These are phyloP conservation scores for Basidioascus undulatus DNA, from an alignment of 768 basidiomycete genomes.

Conservation along the genomic window DNA sequence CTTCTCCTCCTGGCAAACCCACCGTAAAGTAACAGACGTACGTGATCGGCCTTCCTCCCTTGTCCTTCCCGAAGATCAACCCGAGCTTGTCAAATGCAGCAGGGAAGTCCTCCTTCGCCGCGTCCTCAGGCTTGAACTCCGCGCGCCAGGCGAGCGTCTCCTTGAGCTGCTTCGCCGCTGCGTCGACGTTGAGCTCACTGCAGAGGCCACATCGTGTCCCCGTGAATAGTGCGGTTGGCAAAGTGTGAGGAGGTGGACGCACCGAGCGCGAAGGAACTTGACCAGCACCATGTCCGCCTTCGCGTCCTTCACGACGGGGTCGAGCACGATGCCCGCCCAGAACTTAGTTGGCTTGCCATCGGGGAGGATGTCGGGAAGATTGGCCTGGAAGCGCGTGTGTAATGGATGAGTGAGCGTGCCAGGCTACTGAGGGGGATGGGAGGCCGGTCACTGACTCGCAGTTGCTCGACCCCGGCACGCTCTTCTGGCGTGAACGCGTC, in stretches of 20 bases:
- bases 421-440: background rate
- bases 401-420: conserved; percentile 6
- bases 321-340: conserved; percentile 50
- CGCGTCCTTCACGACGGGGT: conserved; percentile 33
- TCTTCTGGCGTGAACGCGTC: conserved; percentile 44
- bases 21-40: conserved; percentile 20
- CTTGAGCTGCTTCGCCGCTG: conserved; percentile 41
- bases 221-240: background rate
- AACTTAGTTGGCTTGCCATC: conserved; percentile 29
- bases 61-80: conserved; percentile 42
- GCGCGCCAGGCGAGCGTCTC: conserved; percentile 47
- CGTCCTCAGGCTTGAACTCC: conserved; percentile 36
- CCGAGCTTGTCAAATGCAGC: conserved; percentile 42
- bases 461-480: conserved; percentile 41
- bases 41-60: conserved; percentile 42
- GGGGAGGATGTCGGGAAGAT: conserved; percentile 32
- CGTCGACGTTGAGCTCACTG: conserved; percentile 30
- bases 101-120: conserved; percentile 36
- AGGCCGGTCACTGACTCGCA: conserved; percentile 28
- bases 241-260: background rate
- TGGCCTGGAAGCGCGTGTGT: conserved; percentile 12
- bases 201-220: background rate
- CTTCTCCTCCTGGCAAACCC: background rate
- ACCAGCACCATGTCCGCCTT: conserved; percentile 49
- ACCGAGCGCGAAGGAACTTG: conserved; percentile 63